These are phyloP conservation scores for Cyamopsis tetragonoloba DNA, from an alignment of 306 rosid species.

Conservation along the genomic window DNA sequence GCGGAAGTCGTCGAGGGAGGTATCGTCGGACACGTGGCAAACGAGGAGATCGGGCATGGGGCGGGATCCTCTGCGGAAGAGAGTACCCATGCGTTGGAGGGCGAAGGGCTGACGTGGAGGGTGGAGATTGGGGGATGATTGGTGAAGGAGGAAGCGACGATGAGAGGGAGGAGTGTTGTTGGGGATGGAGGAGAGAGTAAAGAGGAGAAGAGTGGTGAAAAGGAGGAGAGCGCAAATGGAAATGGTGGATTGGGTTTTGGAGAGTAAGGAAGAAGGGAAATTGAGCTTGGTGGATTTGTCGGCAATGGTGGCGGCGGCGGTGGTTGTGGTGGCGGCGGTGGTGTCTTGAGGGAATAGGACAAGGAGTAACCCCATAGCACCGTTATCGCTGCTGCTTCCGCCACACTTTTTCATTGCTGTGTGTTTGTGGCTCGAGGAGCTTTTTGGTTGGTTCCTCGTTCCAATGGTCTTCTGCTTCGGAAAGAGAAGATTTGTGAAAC, in stretches of 20 bases:
- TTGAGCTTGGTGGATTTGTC: slow-evolving; percentile 27
- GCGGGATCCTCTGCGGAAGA: slow-evolving; percentile 62
- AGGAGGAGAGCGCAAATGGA: slow-evolving; percentile 72
- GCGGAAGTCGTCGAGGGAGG: slow-evolving; percentile 46
- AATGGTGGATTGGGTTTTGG: slow-evolving; percentile 71
- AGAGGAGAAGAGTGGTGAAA: slow-evolving; percentile 72
- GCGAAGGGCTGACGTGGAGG: neutral
- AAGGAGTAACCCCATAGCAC: slow-evolving; percentile 55
- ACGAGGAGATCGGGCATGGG: slow-evolving; percentile 75
- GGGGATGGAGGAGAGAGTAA: slow-evolving; percentile 85
- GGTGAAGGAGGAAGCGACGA: slow-evolving; percentile 32
- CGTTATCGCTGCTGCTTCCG: neutral
- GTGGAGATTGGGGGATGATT: neutral
- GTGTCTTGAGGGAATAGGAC: slow-evolving; percentile 69
- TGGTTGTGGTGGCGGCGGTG: slow-evolving; percentile 25
- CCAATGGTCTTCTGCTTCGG: neutral
- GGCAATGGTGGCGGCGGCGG: slow-evolving; percentile 33
- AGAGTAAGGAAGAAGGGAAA: slow-evolving; percentile 24
- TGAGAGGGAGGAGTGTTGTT: slow-evolving; percentile 9
- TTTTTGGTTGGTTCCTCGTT: no score
- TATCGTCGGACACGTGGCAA: slow-evolving; percentile 59
- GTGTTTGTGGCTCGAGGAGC: no score
- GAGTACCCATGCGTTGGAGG: slow-evolving; percentile 56
- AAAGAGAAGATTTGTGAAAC: neutral
- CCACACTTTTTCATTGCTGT: slow-evolving; percentile 24